Percentiles rank a stretch among this genome's conserved stretches.
These are phyloP conservation scores for Claviceps africana DNA, from an alignment of 2,329 filamentous ascomycete species.

Conservation along the genomic window DNA sequence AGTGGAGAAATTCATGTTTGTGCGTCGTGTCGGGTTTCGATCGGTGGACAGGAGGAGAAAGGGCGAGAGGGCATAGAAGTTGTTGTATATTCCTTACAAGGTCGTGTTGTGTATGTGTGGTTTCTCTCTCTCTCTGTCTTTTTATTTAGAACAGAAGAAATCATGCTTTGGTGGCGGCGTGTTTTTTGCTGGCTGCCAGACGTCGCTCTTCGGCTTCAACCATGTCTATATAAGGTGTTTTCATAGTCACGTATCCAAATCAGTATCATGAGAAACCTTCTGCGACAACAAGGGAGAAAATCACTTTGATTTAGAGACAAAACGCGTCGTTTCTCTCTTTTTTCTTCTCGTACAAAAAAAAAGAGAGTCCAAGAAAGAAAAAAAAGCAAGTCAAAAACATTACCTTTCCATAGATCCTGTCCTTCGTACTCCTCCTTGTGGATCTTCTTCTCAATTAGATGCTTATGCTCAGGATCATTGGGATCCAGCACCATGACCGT, in stretches of 20 bases:
- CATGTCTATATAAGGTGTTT: conserved; percentile 48
- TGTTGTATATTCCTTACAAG: background rate
- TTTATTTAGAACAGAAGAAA: background rate
- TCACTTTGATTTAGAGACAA: background rate
- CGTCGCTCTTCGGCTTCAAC: conserved; percentile 63
- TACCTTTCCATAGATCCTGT: conserved; percentile 86
- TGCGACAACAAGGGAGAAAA: no score
- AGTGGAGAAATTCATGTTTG: no score
- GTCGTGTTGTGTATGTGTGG: no score
- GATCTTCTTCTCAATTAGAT: conserved; percentile 72
- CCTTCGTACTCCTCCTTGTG: conserved; percentile 79
- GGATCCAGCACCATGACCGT: conserved; percentile 70
- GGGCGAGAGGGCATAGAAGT: background rate
- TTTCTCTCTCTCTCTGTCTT: no score
- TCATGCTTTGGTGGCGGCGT: conserved; percentile 11
- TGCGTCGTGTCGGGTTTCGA: no score
- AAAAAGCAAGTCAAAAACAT: conserved; percentile 1
- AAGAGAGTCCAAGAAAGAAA: background rate
- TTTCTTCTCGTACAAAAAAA: background rate
- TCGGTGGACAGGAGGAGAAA: no score
- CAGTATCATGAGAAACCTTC: background rate
- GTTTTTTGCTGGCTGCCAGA: conserved; percentile 26
- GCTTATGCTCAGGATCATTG: conserved; percentile 68
- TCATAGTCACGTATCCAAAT: background rate
- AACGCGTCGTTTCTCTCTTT: no score